Evolutionary conservation across 2,329 filamentous ascomycete genomes (phyloP).

Genomic region (Fusarium sp.): DNA sequence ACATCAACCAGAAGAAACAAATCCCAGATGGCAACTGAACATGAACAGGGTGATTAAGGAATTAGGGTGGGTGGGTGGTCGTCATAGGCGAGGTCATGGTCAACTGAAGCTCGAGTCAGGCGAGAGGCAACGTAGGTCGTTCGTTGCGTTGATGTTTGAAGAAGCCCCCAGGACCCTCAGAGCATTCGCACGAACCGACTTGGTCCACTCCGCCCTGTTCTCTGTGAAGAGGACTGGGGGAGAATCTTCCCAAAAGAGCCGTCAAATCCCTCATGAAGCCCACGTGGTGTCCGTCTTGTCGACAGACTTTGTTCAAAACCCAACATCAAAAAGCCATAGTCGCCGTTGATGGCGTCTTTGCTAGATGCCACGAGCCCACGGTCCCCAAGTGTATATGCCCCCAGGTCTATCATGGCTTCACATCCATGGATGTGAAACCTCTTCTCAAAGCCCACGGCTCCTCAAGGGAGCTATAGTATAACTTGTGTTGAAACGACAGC

Average conservation of each 20-base stretch:
- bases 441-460: constrained; percentile 62
- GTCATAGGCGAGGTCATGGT: constrained; percentile 29
- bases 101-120: constrained; percentile 30
- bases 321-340: constrained; percentile 48
- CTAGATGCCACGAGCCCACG: constrained; percentile 52
- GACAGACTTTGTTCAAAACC: constrained; percentile 42
- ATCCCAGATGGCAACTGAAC: constrained; percentile 24
- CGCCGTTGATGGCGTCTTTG: constrained; percentile 30
- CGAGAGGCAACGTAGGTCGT: constrained; percentile 26
- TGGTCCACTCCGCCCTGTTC: constrained; percentile 43
- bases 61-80: constrained; percentile 13
- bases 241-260: constrained; percentile 47
- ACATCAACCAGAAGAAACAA: constrained; percentile 37
- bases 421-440: constrained; percentile 48
- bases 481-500: constrained; percentile 62
- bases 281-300: constrained; percentile 43
- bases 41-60: constrained; percentile 27
- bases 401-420: constrained; percentile 62
- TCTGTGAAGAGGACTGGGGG: constrained; percentile 16
- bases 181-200: constrained; percentile 49
- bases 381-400: constrained; percentile 56
- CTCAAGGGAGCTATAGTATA: constrained; percentile 46
- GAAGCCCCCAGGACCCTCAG: constrained; percentile 52
- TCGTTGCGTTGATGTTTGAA: constrained; percentile 28
- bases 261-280: constrained; percentile 54